These are phyloP conservation scores for Cercospora citrullina DNA, from an alignment of 2,329 filamentous ascomycete genomes.

Conservation along the genomic window DNA sequence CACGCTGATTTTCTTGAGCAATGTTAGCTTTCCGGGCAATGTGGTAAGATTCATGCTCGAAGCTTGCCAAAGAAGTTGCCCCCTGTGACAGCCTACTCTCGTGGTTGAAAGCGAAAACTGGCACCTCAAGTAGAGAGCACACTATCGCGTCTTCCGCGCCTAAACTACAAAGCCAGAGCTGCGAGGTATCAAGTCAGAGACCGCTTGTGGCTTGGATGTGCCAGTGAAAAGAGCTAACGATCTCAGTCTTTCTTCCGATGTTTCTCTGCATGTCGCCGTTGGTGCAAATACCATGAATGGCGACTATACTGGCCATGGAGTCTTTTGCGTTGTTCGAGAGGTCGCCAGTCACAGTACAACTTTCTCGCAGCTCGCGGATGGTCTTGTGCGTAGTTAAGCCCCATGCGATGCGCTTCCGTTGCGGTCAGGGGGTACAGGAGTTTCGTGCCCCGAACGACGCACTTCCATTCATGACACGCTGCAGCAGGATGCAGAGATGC, in stretches of 20 bases:
- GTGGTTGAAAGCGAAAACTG: background rate
- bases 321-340: background rate
- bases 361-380: background rate
- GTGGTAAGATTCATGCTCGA: background rate
- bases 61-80: background rate
- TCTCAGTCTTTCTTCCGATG: background rate
- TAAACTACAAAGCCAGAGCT: background rate
- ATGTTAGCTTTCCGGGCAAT: too few species aligned
- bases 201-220: background rate
- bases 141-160: background rate
- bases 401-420: background rate
- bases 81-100: background rate
- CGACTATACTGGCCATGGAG: background rate
- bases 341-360: background rate
- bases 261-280: background rate
- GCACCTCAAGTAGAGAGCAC: background rate
- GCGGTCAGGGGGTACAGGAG: background rate
- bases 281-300: background rate
- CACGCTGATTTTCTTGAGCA: background rate
- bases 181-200: background rate
- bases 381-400: background rate
- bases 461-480: background rate
- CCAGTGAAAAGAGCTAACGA: background rate
- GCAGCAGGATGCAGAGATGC: background rate
- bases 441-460: background rate